Evolutionary conservation across 2,329 filamentous ascomycete genomes (phyloP).

Genomic region (Neopestalotiopsis rosae): DNA sequence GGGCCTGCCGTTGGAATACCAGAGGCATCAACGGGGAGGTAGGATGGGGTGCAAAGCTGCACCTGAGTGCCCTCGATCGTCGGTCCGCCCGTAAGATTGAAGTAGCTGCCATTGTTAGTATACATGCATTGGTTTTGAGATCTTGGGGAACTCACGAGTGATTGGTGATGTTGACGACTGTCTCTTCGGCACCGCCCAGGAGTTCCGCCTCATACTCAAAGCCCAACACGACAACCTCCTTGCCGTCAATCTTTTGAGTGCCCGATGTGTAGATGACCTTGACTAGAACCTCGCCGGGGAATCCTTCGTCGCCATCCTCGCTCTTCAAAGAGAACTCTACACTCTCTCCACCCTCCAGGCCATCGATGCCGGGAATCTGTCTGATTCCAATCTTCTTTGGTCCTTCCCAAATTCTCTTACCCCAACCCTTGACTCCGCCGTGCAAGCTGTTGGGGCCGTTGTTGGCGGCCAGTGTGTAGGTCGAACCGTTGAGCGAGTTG

Average conservation of each 20-base stretch:
- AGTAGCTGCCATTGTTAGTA: constrained; percentile 54
- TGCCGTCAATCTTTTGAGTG: constrained; percentile 66
- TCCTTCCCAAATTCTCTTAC: constrained; percentile 77
- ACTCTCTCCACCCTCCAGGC: constrained; percentile 66
- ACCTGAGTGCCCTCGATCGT: constrained; percentile 65
- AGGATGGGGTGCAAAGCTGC: constrained; percentile 67
- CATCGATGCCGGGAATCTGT: constrained; percentile 54
- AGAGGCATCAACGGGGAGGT: constrained; percentile 75
- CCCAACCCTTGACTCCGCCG: constrained; percentile 78
- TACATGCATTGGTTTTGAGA: not conserved
- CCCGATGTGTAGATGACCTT: constrained; percentile 80
- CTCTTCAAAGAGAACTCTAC: constrained; percentile 71
- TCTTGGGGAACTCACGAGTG: constrained; percentile 69
- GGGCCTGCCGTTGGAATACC: constrained; percentile 78
- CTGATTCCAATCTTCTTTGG: constrained; percentile 65
- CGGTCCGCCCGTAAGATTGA: constrained; percentile 63
- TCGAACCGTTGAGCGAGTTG: constrained; percentile 70
- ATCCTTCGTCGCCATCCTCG: constrained; percentile 85
- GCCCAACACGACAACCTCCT: constrained; percentile 73
- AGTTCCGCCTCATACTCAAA: constrained; percentile 92
- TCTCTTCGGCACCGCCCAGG: constrained; percentile 82
- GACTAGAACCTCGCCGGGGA: constrained; percentile 82
- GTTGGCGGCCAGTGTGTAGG: constrained; percentile 76
- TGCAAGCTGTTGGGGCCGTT: constrained; percentile 79
- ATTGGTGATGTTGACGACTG: constrained; percentile 91